Evolutionary conservation across 1,284 basidiomycete genomes (phyloP).

Genomic region (Trichosporon asahii): DNA sequence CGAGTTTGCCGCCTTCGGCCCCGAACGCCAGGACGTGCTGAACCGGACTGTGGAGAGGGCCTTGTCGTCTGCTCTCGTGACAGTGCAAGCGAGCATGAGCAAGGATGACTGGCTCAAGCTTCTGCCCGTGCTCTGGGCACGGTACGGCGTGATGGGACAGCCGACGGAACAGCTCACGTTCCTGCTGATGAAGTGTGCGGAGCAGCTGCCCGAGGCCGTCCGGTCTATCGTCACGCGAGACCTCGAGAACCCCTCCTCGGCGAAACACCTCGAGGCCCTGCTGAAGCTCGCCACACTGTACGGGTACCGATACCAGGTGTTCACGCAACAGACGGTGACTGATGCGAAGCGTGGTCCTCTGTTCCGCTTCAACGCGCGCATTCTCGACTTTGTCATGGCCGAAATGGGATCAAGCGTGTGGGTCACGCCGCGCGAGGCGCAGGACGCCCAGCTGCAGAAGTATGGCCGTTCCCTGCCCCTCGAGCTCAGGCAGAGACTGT

Average conservation of each 20-base stretch:
- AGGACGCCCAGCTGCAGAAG: conserved; percentile 41
- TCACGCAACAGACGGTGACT: conserved; percentile 34
- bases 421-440: conserved; percentile 39
- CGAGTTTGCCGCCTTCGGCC: not conserved
- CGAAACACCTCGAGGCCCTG: conserved; percentile 25
- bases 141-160: conserved; percentile 18
- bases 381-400: conserved; percentile 40
- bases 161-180: conserved; percentile 27
- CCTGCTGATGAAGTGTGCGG: conserved; percentile 44
- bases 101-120: conserved; percentile 35
- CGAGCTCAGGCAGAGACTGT: conserved; percentile 42
- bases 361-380: conserved; percentile 37
- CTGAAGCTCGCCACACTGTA: conserved; percentile 36
- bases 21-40: not conserved
- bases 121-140: conserved; percentile 36
- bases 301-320: conserved; percentile 41
- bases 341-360: conserved; percentile 33
- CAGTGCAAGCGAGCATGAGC: conserved; percentile 31
- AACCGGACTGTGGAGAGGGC: not conserved
- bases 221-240: conserved; percentile 31
- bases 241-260: conserved; percentile 19
- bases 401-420: conserved; percentile 42
- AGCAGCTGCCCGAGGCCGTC: conserved; percentile 25
- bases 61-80: conserved; percentile 29
- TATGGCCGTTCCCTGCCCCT: conserved; percentile 41